These are phyloP conservation scores for Saturnispora sanitii DNA, from an alignment of 805 yeast species.

Conservation along the genomic window DNA sequence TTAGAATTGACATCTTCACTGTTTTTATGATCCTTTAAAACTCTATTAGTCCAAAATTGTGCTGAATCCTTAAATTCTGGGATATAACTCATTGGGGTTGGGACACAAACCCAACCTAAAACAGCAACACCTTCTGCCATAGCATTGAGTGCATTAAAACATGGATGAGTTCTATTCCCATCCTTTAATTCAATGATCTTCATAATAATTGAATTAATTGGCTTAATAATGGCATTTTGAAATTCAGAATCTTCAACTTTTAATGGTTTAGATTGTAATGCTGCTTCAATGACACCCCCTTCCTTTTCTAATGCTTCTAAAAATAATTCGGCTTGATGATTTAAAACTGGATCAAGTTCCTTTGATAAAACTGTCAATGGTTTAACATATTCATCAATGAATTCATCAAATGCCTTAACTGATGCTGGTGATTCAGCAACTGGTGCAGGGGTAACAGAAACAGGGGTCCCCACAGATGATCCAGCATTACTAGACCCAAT, in stretches of 20 bases:
- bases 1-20: conserved; percentile 37
- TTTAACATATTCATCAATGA: conserved; percentile 41
- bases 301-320: conserved; percentile 50
- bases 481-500: background rate
- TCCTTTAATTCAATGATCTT: conserved; percentile 61
- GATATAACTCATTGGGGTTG: conserved; percentile 65
- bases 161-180: conserved; percentile 55
- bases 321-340: conserved; percentile 41
- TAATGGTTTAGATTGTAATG: conserved; percentile 55
- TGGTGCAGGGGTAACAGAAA: conserved; percentile 6
- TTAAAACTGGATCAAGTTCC: conserved; percentile 47
- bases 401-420: conserved; percentile 42
- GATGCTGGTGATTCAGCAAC: conserved; percentile 31
- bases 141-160: conserved; percentile 65
- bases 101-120: conserved; percentile 79
- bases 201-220: conserved; percentile 54
- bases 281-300: conserved; percentile 48
- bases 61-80: conserved; percentile 85
- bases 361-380: conserved; percentile 51
- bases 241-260: conserved; percentile 44
- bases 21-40: conserved; percentile 75
- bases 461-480: conserved; percentile 7
- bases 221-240: conserved; percentile 43
- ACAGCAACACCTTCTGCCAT: conserved; percentile 85
- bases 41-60: conserved; percentile 88